These are phyloP conservation scores for Rubus parviflorus DNA, from an alignment of 306 rosid species.

Conservation along the genomic window DNA sequence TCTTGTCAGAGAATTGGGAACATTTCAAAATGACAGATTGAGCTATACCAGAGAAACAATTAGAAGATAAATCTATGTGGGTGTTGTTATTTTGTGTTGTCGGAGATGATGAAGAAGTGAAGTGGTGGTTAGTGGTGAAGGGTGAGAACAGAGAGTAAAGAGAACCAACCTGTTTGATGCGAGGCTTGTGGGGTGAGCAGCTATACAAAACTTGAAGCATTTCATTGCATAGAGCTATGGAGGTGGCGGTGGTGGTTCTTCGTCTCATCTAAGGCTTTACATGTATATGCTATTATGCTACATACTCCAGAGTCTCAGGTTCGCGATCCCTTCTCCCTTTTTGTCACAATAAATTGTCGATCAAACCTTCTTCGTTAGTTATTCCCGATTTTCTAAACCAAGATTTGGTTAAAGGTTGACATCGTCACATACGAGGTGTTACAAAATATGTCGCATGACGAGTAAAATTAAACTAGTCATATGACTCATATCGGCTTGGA, in stretches of 20 bases:
- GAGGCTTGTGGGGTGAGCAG: constrained; percentile 23
- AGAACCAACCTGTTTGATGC: constrained; percentile 33
- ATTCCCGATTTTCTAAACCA: too few species aligned
- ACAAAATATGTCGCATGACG: too few species aligned
- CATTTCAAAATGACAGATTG: constrained; percentile 44
- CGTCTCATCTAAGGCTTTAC: constrained; percentile 20
- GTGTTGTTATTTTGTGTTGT: constrained; percentile 12
- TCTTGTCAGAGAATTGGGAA: constrained; percentile 26
- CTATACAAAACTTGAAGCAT: constrained; percentile 42
- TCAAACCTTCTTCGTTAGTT: too few species aligned
- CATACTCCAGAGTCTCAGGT: background rate
- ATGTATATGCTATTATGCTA: background rate
- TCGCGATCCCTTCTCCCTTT: too few species aligned
- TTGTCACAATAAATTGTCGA: too few species aligned
- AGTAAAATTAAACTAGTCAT: too few species aligned
- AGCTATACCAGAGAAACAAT: constrained; percentile 47
- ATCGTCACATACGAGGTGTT: too few species aligned
- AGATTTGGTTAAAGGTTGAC: too few species aligned
- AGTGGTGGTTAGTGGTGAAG: constrained; percentile 10
- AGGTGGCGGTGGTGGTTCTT: background rate
- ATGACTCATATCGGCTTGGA: too few species aligned
- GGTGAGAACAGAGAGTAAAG: constrained; percentile 26
- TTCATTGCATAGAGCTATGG: constrained; percentile 29
- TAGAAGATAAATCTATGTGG: constrained; percentile 26
- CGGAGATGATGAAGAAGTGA: constrained; percentile 1